phyloP scores from a whole-genome alignment of 1,139 yeast species.

The Blastobotrys persicus region DNA sequence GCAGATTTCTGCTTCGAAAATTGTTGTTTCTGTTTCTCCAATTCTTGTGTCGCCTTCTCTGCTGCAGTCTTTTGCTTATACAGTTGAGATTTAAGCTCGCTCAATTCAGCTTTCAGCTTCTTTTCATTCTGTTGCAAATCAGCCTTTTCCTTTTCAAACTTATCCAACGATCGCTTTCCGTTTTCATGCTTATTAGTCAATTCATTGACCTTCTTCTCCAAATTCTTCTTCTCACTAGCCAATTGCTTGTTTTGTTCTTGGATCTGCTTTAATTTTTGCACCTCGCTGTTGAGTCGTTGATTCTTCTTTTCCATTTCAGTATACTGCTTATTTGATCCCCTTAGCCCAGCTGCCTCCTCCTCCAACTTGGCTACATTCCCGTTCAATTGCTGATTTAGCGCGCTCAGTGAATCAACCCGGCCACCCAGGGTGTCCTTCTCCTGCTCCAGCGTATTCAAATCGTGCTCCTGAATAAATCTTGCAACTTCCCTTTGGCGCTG shows the following conservation, averaged over 20 bases:
- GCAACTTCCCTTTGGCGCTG: slow-evolving; percentile 12
- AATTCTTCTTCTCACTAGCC: slow-evolving; percentile 15
- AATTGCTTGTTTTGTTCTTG: slow-evolving; percentile 13
- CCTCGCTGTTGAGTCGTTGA: slow-evolving; percentile 15
- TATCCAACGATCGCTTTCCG: slow-evolving; percentile 15
- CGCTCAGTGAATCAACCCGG: not conserved
- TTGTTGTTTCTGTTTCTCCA: slow-evolving; percentile 21
- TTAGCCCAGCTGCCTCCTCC: not conserved
- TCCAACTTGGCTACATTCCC: slow-evolving; percentile 1
- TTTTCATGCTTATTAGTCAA: slow-evolving; percentile 16
- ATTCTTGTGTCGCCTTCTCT: slow-evolving; percentile 24
- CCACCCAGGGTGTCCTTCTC: slow-evolving; percentile 3
- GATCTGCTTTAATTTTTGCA: slow-evolving; percentile 14
- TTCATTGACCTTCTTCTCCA: slow-evolving; percentile 18
- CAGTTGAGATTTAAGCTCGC: slow-evolving; percentile 21
- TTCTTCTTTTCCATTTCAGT: slow-evolving; percentile 17
- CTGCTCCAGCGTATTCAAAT: not conserved
- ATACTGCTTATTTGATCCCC: not conserved
- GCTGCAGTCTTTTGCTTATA: slow-evolving; percentile 18
- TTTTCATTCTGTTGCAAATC: slow-evolving; percentile 16
- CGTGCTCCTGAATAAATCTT: slow-evolving; percentile 10
- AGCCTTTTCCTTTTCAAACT: slow-evolving; percentile 17
- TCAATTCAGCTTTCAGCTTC: slow-evolving; percentile 21
- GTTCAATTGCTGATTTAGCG: slow-evolving; percentile 3
- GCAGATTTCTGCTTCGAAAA: slow-evolving; percentile 23